Conservation (phyloP, 225 moss, liverwort and hornwort genomes). For the Polytrichum formosum region DNA sequence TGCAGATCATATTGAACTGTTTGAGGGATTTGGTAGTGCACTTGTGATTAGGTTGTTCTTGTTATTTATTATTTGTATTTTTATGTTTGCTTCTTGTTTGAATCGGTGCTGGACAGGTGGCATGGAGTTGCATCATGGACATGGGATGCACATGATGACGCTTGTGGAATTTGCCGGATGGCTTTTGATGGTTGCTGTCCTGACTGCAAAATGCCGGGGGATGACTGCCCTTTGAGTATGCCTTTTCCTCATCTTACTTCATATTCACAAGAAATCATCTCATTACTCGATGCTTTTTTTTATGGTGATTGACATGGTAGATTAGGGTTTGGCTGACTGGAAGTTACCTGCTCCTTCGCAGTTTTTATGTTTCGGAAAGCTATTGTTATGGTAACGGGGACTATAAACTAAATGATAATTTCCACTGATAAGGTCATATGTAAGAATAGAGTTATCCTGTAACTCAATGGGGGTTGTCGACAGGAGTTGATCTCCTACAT, state of each 20-base stretch:
- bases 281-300: too few relatives aligned
- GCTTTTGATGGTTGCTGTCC: slow-evolving; percentile 96
- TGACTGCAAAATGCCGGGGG: slow-evolving; percentile 91
- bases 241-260: neutral
- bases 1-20: neutral
- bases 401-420: too few relatives aligned
- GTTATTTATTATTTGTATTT: too few relatives aligned
- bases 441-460: too few relatives aligned
- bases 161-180: slow-evolving; percentile 95
- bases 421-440: too few relatives aligned
- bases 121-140: slow-evolving; percentile 95
- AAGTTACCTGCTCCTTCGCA: too few relatives aligned
- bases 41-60: neutral
- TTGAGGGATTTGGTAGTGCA: neutral
- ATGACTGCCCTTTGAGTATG: slow-evolving; percentile 87
- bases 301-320: too few relatives aligned
- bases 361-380: too few relatives aligned
- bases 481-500: too few relatives aligned
- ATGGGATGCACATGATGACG: slow-evolving; percentile 95
- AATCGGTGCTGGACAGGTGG: slow-evolving; percentile 53
- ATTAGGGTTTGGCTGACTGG: too few relatives aligned
- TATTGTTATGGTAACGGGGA: too few relatives aligned
- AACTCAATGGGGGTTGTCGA: too few relatives aligned
- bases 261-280: neutral
- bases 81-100: neutral